Evolutionary conservation across 345 rosid species (phyloP).

Genomic region (Eucalyptus grandis): DNA sequence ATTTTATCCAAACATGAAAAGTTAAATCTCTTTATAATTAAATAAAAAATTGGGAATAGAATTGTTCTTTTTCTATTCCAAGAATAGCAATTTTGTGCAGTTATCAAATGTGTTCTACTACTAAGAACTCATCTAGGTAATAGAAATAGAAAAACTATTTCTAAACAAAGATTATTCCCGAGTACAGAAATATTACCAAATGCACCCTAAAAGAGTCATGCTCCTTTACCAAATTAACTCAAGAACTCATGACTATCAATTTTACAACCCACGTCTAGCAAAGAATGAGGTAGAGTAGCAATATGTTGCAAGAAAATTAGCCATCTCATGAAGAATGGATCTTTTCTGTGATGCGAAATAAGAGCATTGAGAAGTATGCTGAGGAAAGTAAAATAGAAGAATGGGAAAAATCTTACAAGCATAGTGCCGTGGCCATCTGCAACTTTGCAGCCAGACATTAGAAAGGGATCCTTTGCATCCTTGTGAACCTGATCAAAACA

Average conservation of each 20-base stretch:
- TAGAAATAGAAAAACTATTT: no score
- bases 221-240: not conserved
- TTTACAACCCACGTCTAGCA: not conserved
- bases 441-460: conserved; percentile 99
- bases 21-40: no score
- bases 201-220: not conserved
- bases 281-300: not conserved
- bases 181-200: no score
- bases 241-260: not conserved
- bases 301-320: not conserved
- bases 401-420: conserved; percentile 49
- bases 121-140: accelerated
- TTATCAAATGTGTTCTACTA: no score
- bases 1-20: no score
- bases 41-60: no score
- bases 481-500: conserved; percentile 58
- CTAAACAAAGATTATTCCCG: accelerated
- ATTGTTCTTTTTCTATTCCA: no score
- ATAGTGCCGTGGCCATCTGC: conserved; percentile 94
- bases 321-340: not conserved
- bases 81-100: accelerated
- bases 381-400: not conserved
- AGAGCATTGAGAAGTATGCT: not conserved
- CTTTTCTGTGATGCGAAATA: not conserved
- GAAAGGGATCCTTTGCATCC: conserved; percentile 65